Conservation (phyloP, 106 monocot genomes). For the Allium fistulosum region DNA sequence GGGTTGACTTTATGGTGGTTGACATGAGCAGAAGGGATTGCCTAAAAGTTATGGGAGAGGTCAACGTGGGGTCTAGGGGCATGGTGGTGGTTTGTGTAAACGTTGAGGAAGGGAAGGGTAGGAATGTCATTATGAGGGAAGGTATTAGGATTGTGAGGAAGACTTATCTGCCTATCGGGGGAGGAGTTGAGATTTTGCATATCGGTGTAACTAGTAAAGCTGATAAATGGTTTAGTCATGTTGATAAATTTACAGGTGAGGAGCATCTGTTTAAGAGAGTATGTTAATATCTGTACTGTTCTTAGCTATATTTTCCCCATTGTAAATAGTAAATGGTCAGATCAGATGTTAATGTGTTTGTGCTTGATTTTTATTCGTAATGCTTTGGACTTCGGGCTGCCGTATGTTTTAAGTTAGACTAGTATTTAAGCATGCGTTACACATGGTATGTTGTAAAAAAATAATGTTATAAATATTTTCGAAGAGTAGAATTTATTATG, state of each 20-base stretch:
- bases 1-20: conserved; percentile 33
- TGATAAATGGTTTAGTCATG: conserved; percentile 61
- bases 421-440: no score
- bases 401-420: no score
- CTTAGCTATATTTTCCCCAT: no score
- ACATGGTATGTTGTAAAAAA: no score
- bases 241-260: conserved; percentile 61
- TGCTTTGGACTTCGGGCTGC: no score
- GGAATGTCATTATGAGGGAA: conserved; percentile 3
- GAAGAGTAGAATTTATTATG: no score
- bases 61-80: conserved; percentile 33
- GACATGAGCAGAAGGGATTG: conserved; percentile 31
- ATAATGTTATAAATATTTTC: no score
- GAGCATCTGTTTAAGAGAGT: conserved; percentile 55
- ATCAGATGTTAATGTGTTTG: no score
- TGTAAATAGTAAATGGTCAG: no score
- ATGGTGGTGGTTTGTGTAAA: conserved; percentile 68
- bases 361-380: no score
- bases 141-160: conserved; percentile 69
- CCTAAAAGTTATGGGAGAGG: conserved; percentile 27
- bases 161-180: conserved; percentile 53
- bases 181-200: conserved; percentile 75
- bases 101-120: conserved; percentile 3
- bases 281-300: neutral
- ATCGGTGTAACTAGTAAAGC: conserved; percentile 16